A percentile compares a stretch with the other conserved stretches of the same genome.
Evolutionary conservation across 305 asterid genomes (phyloP).

Genomic region (Fraxinus platypoda): DNA sequence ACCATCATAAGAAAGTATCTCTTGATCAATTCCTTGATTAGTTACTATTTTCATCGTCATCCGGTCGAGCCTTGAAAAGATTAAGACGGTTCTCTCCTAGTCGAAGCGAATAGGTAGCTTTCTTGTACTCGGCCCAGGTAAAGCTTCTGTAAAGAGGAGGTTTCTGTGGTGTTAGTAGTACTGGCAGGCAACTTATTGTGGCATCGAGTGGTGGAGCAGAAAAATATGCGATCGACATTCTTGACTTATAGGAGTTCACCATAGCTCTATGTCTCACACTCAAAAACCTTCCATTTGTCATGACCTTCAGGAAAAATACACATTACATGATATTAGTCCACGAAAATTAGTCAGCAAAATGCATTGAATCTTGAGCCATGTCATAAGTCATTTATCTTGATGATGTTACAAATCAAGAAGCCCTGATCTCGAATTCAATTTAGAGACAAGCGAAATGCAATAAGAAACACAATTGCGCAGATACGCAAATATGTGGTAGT

Average conservation of each 20-base stretch:
- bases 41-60: background rate
- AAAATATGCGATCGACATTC: constrained; percentile 63
- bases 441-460: too few relatives aligned
- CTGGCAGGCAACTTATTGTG: constrained; percentile 35
- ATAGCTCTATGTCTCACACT: constrained; percentile 66
- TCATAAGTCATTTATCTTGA: too few relatives aligned
- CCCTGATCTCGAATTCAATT: too few relatives aligned
- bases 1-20: background rate
- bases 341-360: background rate
- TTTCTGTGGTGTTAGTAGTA: constrained; percentile 23
- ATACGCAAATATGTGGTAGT: too few relatives aligned
- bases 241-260: constrained; percentile 37
- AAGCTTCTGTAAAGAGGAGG: constrained; percentile 46
- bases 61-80: constrained; percentile 25
- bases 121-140: constrained; percentile 62
- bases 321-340: background rate
- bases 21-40: background rate
- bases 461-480: too few relatives aligned
- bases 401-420: too few relatives aligned
- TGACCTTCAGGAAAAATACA: constrained; percentile 30
- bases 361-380: background rate
- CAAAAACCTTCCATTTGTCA: constrained; percentile 65
- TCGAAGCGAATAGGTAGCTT: constrained; percentile 36
- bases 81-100: constrained; percentile 52
- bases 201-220: constrained; percentile 56